phyloP scores from a whole-genome alignment of 495 filamentous ascomycete species.

The Aspergillus panamensis region DNA sequence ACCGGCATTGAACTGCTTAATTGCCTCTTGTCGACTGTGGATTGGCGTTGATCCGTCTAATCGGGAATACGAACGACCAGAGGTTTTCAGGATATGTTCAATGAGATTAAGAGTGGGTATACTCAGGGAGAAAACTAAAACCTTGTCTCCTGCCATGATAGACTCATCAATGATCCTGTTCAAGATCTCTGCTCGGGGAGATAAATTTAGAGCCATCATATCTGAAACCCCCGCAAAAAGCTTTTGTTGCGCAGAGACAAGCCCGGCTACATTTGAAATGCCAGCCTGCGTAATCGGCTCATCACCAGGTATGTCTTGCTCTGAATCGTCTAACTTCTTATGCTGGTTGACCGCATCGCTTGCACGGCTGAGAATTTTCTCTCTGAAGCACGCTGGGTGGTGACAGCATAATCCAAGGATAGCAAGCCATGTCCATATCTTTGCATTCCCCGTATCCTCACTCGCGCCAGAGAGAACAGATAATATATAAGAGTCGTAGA shows the following conservation, averaged over 20 bases:
- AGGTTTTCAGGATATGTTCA: constrained; percentile 46
- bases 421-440: constrained; percentile 49
- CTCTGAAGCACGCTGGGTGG: constrained; percentile 65
- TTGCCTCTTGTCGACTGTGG: constrained; percentile 51
- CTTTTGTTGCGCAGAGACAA: constrained; percentile 25
- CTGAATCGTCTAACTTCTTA: constrained; percentile 26
- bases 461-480: constrained; percentile 26
- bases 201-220: constrained; percentile 42
- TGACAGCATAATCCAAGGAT: constrained; percentile 66
- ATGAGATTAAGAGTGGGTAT: constrained; percentile 67
- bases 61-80: constrained; percentile 45
- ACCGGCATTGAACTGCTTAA: constrained; percentile 62
- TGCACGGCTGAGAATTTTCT: constrained; percentile 43
- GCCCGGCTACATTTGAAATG: constrained; percentile 23
- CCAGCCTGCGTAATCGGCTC: constrained; percentile 29
- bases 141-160: constrained; percentile 59
- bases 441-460: constrained; percentile 23
- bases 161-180: constrained; percentile 62
- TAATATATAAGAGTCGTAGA: constrained; percentile 60
- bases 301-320: constrained; percentile 26
- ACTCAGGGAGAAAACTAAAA: constrained; percentile 74
- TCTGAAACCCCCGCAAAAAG: constrained; percentile 31
- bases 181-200: constrained; percentile 65
- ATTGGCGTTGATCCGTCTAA: constrained; percentile 63
- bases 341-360: constrained; percentile 24